Base-by-base conservation (phyloP, 306 rosid species). In the Chamaecrista fasciculata region DNA sequence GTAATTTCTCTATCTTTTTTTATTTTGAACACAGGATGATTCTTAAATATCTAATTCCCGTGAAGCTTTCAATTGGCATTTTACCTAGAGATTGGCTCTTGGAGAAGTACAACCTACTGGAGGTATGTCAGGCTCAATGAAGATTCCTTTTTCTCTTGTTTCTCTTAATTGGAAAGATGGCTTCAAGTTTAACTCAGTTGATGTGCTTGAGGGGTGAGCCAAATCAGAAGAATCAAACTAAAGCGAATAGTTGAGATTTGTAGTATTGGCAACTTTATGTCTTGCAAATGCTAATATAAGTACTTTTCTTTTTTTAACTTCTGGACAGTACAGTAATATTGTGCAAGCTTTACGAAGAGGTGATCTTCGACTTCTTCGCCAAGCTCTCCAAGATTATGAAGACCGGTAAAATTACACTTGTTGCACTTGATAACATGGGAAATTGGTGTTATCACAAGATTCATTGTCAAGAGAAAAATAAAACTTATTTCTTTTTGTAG, bases 51-150 rank as follows among this genome's bases (percentile, higher is more conserved):
- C 89, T 94, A 59, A 86, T 94, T 79, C 99, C 99, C 12, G 97
- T 89, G 79, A 91, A 95, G 95, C 96, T 95, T 80, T 95, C 99
- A 21, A 84, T 89, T 11, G 97, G 97, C 80, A 89, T 95, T 79
- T 84, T 94, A 71, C 99, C 99, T 28, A 84, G 72, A 37, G 85
- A 79, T 65, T 75, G 80, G 80, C 89, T 94, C 59, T 76, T 94
- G 62, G 86, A 85, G 85, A 82, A 78, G 85, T 81, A 88, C 78
- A 91, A 87, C 78, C 81, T 94, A 65, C 77, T 84, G 57, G 96
- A 94, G 95, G 99, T 91, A 79, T 72, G 84, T 44, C 64, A 9
- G 23, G 66, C 18, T 49, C 33, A 26, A 58, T 59, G 62, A 55
- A 46, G 39, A 36, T 31, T 69, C 36, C 11, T 33, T 19, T 18